A percentile compares a stretch with the other conserved stretches of the same genome.
phyloP scores from a whole-genome alignment of 805 yeast species.

The Suhomyces kilbournensis region DNA sequence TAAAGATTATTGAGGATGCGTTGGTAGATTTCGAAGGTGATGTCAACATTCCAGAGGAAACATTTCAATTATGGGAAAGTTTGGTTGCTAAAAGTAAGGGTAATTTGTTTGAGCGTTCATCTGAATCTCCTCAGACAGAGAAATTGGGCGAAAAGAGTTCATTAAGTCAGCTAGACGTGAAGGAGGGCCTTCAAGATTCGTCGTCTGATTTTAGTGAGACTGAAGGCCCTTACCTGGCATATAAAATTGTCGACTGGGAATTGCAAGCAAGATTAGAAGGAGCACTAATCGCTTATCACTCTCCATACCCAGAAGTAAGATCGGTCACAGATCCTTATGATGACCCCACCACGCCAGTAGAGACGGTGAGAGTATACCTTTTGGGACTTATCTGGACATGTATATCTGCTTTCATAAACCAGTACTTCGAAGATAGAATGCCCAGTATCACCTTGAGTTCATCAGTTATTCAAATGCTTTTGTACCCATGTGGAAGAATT shows the following conservation, averaged over 20 bases:
- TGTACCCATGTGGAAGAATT: constrained; percentile 15
- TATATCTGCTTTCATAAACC: constrained; percentile 14
- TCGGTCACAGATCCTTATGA: constrained; percentile 26
- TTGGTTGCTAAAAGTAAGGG: constrained; percentile 9
- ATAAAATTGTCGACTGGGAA: constrained; percentile 12
- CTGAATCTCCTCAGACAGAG: constrained; percentile 7
- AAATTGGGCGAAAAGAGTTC: not conserved
- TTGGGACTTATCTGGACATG: constrained; percentile 17
- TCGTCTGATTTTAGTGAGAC: not conserved
- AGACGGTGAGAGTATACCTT: constrained; percentile 35
- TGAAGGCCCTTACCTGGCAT: not conserved
- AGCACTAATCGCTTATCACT: constrained; percentile 19
- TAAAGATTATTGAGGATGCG: constrained; percentile 27
- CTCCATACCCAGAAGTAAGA: constrained; percentile 33
- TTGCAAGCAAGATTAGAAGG: constrained; percentile 18
- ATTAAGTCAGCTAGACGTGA: not conserved
- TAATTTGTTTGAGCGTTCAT: not conserved
- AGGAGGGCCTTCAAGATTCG: not conserved
- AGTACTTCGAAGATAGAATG: constrained; percentile 15
- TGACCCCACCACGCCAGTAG: constrained; percentile 25
- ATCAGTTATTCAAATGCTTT: constrained; percentile 15
- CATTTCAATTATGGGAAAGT: constrained; percentile 22
- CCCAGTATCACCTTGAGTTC: constrained; percentile 13
- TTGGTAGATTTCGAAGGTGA: constrained; percentile 29
- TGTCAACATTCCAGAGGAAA: constrained; percentile 29